Conservation (phyloP, 2,329 filamentous ascomycete genomes). For the Madurella mycetomatis region DNA sequence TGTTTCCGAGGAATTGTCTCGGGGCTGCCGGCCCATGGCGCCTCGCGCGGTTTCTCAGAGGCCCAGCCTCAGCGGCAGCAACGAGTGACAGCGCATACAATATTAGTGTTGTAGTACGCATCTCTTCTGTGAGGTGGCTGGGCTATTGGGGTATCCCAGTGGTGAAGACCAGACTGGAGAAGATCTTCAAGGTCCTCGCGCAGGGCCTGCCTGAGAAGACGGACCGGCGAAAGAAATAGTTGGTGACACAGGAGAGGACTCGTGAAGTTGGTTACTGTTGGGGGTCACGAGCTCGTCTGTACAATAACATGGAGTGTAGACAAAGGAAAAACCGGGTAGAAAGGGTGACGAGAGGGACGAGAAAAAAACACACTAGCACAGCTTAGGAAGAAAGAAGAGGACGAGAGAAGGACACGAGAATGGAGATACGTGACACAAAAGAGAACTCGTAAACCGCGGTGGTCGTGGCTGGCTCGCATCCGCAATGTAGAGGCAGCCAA, state of each 20-base stretch:
- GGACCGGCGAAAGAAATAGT: not conserved
- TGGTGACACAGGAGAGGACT: constrained; percentile 1
- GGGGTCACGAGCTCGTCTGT: too few species aligned
- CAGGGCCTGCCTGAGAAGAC: constrained; percentile 7
- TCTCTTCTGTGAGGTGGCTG: constrained; percentile 10
- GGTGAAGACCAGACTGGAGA: not conserved
- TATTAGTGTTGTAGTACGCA: constrained; percentile 19
- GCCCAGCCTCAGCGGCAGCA: constrained; percentile 26
- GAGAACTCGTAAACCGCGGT: too few species aligned
- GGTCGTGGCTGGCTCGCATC: too few species aligned
- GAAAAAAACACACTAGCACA: too few species aligned
- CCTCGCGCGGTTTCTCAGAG: constrained; percentile 18
- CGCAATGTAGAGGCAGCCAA: too few species aligned
- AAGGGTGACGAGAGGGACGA: too few species aligned
- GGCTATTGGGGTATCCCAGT: not conserved
- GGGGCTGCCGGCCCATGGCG: not conserved
- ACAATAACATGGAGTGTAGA: too few species aligned
- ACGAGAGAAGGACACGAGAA: too few species aligned
- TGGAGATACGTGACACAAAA: too few species aligned
- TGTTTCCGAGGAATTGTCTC: constrained; percentile 3
- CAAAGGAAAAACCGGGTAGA: too few species aligned
- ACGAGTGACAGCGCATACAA: constrained; percentile 16
- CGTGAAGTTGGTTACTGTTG: not conserved
- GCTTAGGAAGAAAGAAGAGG: too few species aligned
- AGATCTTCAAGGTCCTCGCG: not conserved